These are phyloP conservation scores for Colletotrichum sp. DNA, from an alignment of 2,329 filamentous ascomycete species.

Conservation along the genomic window DNA sequence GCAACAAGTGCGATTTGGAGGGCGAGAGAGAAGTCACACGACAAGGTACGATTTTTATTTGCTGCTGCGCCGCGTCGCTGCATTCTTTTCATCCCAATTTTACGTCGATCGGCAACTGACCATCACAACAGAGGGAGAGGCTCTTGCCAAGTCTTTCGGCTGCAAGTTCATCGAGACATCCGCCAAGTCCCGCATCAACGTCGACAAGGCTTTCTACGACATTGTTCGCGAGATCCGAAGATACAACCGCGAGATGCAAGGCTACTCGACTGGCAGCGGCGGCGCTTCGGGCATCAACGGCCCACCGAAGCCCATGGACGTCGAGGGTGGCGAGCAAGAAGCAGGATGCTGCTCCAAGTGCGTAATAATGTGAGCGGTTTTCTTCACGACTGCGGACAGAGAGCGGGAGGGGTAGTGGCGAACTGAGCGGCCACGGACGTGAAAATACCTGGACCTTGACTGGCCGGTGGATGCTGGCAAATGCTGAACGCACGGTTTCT, in stretches of 20 bases:
- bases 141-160: conserved; percentile 82
- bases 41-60: conserved; percentile 70
- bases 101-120: neutral
- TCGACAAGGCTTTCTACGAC: conserved; percentile 98
- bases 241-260: conserved; percentile 98
- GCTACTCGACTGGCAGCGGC: conserved; percentile 76
- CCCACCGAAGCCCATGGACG: conserved; percentile 77
- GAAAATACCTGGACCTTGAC: conserved; percentile 14
- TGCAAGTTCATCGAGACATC: conserved; percentile 99
- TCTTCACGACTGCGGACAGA: neutral
- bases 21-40: conserved; percentile 88
- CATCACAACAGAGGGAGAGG: conserved; percentile 78
- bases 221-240: conserved; percentile 97
- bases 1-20: conserved; percentile 99
- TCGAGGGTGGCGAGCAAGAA: conserved; percentile 71
- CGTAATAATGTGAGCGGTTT: conserved; percentile 76
- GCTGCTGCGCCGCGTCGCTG: neutral
- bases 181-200: conserved; percentile 96
- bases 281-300: conserved; percentile 65
- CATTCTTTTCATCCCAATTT: neutral
- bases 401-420: conserved; percentile 1
- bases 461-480: conserved; percentile 11
- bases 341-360: conserved; percentile 86
- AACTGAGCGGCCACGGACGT: conserved; percentile 2
- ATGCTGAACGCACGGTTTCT: conserved; percentile 14